phyloP scores from a whole-genome alignment of 2,329 filamentous ascomycete species.

The Venturia effusa region DNA sequence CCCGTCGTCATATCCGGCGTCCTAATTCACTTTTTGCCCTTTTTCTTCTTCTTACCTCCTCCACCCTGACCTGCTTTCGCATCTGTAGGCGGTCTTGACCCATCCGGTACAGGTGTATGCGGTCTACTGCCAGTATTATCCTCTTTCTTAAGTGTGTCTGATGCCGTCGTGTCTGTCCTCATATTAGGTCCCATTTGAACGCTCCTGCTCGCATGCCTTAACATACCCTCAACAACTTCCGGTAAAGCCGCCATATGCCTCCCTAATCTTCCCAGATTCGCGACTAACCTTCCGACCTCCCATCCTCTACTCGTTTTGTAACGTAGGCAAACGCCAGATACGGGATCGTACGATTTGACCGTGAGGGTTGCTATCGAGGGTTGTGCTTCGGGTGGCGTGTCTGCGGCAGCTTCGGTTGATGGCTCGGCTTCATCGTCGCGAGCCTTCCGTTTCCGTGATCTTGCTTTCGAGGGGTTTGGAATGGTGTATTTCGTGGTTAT shows the following conservation, averaged over 20 bases:
- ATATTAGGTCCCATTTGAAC: slow-evolving; percentile 6
- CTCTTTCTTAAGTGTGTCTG: slow-evolving; percentile 16
- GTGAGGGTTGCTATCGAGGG: slow-evolving; percentile 59
- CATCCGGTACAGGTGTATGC: slow-evolving; percentile 23
- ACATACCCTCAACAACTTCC: slow-evolving; percentile 27
- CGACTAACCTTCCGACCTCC: slow-evolving; percentile 75
- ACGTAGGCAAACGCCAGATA: slow-evolving; percentile 72
- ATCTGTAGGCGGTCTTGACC: slow-evolving; percentile 17
- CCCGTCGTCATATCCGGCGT: not conserved
- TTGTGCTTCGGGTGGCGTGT: slow-evolving; percentile 26
- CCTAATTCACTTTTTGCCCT: slow-evolving; percentile 36
- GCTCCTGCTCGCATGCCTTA: not conserved
- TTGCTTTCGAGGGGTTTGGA: slow-evolving; percentile 30
- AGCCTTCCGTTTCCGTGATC: slow-evolving; percentile 20
- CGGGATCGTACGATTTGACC: slow-evolving; percentile 82
- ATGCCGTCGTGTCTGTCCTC: slow-evolving; percentile 22
- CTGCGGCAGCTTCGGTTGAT: slow-evolving; percentile 13
- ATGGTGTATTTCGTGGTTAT: slow-evolving; percentile 91
- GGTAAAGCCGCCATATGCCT: slow-evolving; percentile 45
- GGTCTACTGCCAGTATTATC: slow-evolving; percentile 18
- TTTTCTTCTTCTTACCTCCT: slow-evolving; percentile 40
- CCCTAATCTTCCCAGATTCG: slow-evolving; percentile 65
- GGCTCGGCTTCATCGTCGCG: slow-evolving; percentile 21
- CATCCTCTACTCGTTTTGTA: slow-evolving; percentile 86
- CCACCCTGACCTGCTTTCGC: slow-evolving; percentile 20